Evolutionary conservation across 371 early-diverging fungal genomes (phyloP).

Genomic region (Gilbertella persicaria): DNA sequence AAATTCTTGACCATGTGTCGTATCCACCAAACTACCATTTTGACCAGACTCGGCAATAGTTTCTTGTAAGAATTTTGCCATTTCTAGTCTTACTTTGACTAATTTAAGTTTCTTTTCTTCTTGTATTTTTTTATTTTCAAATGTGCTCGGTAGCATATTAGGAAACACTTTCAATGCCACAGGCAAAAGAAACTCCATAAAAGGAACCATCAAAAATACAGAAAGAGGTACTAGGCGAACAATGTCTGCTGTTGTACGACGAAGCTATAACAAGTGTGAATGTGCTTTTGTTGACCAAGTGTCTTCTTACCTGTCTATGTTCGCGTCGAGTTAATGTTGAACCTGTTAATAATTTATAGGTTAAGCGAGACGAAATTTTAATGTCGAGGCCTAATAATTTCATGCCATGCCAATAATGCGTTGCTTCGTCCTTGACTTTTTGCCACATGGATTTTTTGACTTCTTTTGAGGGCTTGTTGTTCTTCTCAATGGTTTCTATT

Average conservation of each 20-base stretch:
- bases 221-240: constrained; percentile 91
- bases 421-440: constrained; percentile 86
- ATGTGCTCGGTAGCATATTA: constrained; percentile 95
- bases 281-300: not conserved
- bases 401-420: constrained; percentile 95
- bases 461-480: too few relatives aligned
- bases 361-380: constrained; percentile 81
- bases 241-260: constrained; percentile 87
- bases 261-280: constrained; percentile 48
- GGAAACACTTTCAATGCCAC: constrained; percentile 94
- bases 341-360: constrained; percentile 77
- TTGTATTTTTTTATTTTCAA: constrained; percentile 83
- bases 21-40: constrained; percentile 55
- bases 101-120: constrained; percentile 91
- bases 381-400: constrained; percentile 91
- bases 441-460: constrained; percentile 80
- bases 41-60: constrained; percentile 88
- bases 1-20: constrained; percentile 79
- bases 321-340: constrained; percentile 86
- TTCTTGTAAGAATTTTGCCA: constrained; percentile 94
- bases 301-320: constrained; percentile 75
- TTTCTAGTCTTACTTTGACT: constrained; percentile 87
- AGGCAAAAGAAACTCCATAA: constrained; percentile 92
- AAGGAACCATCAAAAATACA: constrained; percentile 91
- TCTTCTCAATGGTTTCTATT: too few relatives aligned